These are phyloP conservation scores for Artomyces pyxidatus DNA, from an alignment of 768 basidiomycete species.

Conservation along the genomic window DNA sequence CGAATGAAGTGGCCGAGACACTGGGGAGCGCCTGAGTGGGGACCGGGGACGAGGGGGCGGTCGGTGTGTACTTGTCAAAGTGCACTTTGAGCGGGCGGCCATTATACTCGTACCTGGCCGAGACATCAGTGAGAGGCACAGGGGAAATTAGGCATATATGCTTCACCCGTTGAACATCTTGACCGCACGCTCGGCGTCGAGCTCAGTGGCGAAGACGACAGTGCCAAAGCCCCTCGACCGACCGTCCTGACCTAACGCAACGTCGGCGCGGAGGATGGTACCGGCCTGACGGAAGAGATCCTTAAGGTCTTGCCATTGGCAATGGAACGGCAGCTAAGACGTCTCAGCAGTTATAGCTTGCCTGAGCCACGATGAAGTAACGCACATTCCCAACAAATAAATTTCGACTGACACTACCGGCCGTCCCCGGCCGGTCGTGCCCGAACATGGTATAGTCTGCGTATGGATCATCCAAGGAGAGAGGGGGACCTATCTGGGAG, in stretches of 20 bases:
- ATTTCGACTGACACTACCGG: conserved; percentile 36
- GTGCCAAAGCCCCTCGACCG: conserved; percentile 91
- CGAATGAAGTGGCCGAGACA: neutral
- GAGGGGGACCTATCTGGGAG: conserved; percentile 6
- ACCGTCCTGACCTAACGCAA: conserved; percentile 81
- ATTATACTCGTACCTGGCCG: conserved; percentile 73
- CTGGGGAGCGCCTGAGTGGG: conserved; percentile 1
- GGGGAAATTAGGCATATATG: neutral
- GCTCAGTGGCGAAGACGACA: conserved; percentile 76
- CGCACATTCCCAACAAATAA: conserved; percentile 87
- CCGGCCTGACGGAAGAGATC: conserved; percentile 91
- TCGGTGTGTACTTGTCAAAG: conserved; percentile 67
- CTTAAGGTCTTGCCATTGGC: conserved; percentile 98
- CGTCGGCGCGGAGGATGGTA: conserved; percentile 83
- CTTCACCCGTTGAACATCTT: conserved; percentile 85
- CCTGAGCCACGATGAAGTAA: conserved; percentile 14
- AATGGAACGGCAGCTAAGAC: conserved; percentile 78
- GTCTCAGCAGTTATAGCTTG: conserved; percentile 9
- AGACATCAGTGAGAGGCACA: neutral
- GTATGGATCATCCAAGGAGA: conserved; percentile 10
- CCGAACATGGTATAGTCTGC: conserved; percentile 20
- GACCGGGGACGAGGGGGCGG: conserved; percentile 14
- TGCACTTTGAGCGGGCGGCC: conserved; percentile 85
- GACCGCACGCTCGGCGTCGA: conserved; percentile 79
- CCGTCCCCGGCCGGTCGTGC: conserved; percentile 20